These are phyloP conservation scores for Flaveria robusta DNA, from an alignment of 129 eudicot genomes.

Conservation along the genomic window DNA sequence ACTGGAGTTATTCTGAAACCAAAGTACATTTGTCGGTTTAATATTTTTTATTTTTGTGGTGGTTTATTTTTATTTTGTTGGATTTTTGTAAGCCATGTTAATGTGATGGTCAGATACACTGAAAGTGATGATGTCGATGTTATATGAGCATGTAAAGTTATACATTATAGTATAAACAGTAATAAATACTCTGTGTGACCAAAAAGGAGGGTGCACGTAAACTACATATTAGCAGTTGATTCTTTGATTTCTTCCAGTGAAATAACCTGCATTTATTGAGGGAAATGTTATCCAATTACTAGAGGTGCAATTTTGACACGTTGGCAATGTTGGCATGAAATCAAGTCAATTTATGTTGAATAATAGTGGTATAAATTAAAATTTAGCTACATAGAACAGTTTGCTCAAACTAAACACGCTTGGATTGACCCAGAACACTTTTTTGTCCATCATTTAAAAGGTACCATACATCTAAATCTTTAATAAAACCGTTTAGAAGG, in stretches of 20 bases:
- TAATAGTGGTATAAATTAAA: neutral
- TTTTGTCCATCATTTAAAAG: neutral
- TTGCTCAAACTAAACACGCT: too few relatives aligned
- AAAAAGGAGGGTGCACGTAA: constrained; percentile 17
- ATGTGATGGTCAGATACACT: constrained; percentile 7
- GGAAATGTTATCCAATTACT: constrained; percentile 4
- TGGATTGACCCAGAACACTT: neutral
- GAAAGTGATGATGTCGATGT: neutral
- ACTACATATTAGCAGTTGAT: constrained; percentile 72
- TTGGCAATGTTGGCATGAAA: too few relatives aligned
- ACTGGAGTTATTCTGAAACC: neutral
- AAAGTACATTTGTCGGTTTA: neutral
- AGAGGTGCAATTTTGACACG: neutral
- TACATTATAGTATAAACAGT: neutral
- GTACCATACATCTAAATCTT: neutral
- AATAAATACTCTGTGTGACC: neutral
- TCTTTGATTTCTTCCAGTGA: constrained; percentile 75
- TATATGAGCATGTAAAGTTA: constrained; percentile 12
- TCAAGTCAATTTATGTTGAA: neutral
- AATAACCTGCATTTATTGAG: constrained; percentile 52
- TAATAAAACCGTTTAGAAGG: neutral
- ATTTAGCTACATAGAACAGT: neutral
- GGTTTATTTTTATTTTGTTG: neutral
- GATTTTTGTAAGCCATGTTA: constrained; percentile 13
- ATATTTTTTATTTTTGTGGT: neutral